These are phyloP conservation scores for Astrephomene gubernaculifera DNA, from an alignment of 139 green algal species.

Conservation along the genomic window DNA sequence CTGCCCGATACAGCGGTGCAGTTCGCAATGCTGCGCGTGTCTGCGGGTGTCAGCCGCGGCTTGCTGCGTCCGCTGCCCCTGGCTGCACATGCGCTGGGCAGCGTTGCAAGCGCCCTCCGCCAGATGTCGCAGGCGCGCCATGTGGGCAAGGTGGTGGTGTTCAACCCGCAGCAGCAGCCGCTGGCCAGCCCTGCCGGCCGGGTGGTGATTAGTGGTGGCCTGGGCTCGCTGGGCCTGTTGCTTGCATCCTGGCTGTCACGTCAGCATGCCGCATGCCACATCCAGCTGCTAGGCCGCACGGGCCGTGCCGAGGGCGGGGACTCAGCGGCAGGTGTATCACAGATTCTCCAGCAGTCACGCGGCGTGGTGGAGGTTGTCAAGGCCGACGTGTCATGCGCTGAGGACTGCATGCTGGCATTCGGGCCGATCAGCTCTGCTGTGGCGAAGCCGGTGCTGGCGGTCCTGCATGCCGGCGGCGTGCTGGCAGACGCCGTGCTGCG, in stretches of 20 bases:
- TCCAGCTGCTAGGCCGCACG: constrained; percentile 53
- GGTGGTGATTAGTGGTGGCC: constrained; percentile 75
- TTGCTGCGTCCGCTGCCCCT: constrained; percentile 57
- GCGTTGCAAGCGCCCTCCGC: constrained; percentile 58
- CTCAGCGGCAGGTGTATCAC: neutral
- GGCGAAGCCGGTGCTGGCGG: constrained; percentile 10
- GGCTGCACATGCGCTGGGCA: constrained; percentile 48
- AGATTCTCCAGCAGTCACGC: neutral
- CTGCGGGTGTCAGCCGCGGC: constrained; percentile 49
- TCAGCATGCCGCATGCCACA: constrained; percentile 33
- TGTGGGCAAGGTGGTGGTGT: constrained; percentile 83
- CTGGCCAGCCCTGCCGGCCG: constrained; percentile 4
- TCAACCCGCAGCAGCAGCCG: neutral
- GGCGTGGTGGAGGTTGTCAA: constrained; percentile 21
- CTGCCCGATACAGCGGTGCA: constrained; percentile 22
- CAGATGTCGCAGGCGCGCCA: constrained; percentile 73
- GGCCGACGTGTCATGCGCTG: constrained; percentile 28
- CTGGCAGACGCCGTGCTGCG: constrained; percentile 70
- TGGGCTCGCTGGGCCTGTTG: constrained; percentile 74
- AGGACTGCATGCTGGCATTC: constrained; percentile 31
- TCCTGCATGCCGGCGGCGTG: constrained; percentile 75
- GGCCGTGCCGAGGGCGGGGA: neutral
- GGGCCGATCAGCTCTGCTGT: neutral
- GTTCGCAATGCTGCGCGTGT: constrained; percentile 52
- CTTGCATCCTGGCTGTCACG: constrained; percentile 68